These are phyloP conservation scores for Geosmithia morbida DNA, from an alignment of 2,329 filamentous ascomycete genomes.

Conservation along the genomic window DNA sequence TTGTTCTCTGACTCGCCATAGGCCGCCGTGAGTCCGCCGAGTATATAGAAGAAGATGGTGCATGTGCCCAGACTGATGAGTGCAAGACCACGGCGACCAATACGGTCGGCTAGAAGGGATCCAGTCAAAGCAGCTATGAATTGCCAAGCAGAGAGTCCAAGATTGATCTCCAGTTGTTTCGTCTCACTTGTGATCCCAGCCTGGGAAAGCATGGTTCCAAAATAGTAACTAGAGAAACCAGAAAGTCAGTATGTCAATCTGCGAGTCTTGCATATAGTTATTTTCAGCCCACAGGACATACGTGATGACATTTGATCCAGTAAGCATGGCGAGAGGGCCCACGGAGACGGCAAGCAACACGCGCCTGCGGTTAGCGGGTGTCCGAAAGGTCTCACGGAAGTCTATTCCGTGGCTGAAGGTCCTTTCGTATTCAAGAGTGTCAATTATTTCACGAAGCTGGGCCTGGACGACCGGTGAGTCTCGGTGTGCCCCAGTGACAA, in stretches of 20 bases:
- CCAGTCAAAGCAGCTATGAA: slow-evolving; percentile 4
- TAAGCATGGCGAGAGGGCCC: slow-evolving; percentile 2
- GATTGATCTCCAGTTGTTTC: slow-evolving; percentile 9
- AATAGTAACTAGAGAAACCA: slow-evolving; percentile 1
- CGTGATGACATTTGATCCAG: slow-evolving; percentile 3
- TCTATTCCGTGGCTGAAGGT: background rate
- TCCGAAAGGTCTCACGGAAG: background rate
- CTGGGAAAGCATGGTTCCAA: slow-evolving; percentile 2
- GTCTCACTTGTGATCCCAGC: slow-evolving; percentile 2
- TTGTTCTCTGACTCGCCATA: background rate
- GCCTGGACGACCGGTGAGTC: background rate
- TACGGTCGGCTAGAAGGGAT: slow-evolving; percentile 2
- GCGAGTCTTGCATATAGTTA: background rate
- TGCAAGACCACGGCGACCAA: slow-evolving; percentile 4
- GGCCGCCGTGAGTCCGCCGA: slow-evolving; percentile 1
- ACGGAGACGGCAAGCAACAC: background rate
- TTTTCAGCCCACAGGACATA: background rate
- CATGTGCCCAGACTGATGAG: background rate
- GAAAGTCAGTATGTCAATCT: too few relatives aligned
- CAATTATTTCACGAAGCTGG: slow-evolving; percentile 3
- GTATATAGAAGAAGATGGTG: slow-evolving; percentile 2
- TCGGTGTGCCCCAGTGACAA: background rate
- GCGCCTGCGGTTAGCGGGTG: slow-evolving; percentile 1
- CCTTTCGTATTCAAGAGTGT: slow-evolving; percentile 3
- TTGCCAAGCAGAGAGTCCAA: slow-evolving; percentile 7